Percentiles rank a stretch among this genome's conserved stretches.
These are phyloP conservation scores for Quercus engelmannii DNA, from an alignment of 306 rosid genomes.

Conservation along the genomic window DNA sequence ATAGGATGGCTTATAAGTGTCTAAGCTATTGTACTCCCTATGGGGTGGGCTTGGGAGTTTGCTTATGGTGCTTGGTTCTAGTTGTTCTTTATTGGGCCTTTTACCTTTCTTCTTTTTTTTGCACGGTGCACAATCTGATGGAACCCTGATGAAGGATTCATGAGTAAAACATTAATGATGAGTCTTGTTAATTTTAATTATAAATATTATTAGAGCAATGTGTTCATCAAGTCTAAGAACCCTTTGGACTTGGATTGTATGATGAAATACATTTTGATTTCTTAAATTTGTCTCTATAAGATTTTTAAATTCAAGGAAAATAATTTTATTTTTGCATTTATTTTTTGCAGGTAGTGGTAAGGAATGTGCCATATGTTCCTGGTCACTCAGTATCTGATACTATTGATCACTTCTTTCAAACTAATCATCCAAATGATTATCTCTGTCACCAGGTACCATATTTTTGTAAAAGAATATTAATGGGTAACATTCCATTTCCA, in stretches of 20 bases:
- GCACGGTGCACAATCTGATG: not conserved
- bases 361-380: conserved; percentile 62
- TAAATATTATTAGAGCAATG: not conserved
- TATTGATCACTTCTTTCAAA: conserved; percentile 74
- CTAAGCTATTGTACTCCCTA: too few species aligned
- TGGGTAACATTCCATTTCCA: not conserved
- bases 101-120: not conserved
- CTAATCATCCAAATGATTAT: conserved; percentile 78
- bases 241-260: not conserved
- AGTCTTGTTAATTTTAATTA: not conserved
- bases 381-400: conserved; percentile 62
- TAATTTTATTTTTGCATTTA: not conserved
- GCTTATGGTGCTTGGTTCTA: too few species aligned
- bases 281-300: not conserved
- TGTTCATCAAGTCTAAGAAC: not conserved
- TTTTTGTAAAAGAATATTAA: not conserved
- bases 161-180: not conserved
- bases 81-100: not conserved
- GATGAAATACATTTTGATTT: not conserved
- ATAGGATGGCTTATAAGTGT: too few species aligned
- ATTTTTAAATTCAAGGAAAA: conserved; percentile 8
- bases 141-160: not conserved
- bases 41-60: too few species aligned
- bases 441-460: conserved; percentile 86
- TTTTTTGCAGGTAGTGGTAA: conserved; percentile 76